Base-by-base conservation (phyloP, 495 filamentous ascomycete genomes). In the Neurospora intermedia region DNA sequence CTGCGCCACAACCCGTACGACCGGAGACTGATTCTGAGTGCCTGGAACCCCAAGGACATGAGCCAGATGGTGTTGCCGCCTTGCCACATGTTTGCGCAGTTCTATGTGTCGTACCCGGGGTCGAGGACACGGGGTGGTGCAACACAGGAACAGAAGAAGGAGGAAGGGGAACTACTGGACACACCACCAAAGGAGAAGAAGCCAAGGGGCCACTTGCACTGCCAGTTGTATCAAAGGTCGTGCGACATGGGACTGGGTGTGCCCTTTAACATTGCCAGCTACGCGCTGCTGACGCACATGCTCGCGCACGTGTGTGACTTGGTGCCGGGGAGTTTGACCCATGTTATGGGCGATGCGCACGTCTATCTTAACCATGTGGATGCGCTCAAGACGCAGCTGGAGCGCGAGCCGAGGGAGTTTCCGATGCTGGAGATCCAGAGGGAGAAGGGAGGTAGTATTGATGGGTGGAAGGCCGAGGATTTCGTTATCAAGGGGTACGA, bases 51-150 rank as follows among this genome's bases (percentile, higher is more conserved):
- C 4, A 87, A 87, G 6, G 96, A 97, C 80, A 77, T 99, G 76
- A 82, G 82, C 69, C 89, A 92, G 81, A 99, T 98, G 96, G 96
- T 94, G 3, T 86, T 99, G 23, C 96, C 96, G 75, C 96, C 96
- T 5, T 99, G 96, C 79, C 96, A 98, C 81, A 97, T 99, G 96
- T 97, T 99, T 83, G 95, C 95, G 16, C 96, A 98, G 82, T 98
- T 98, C 78, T 98, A 98, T 77, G 94, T 99, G 45, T 93, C 91
- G 1, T 98, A 88, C 80, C 92, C 92, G 9, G 72, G 83, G 78
- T 43, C 74, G 46, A 72, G 35, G 16, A 74, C 59, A 45, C 54
- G 45, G 73, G 43, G 8, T 18, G 43, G 8, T 18, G n/a, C n/a
- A n/a, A n/a, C n/a, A 70, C 74, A 77, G 43, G 16, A 16, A 45